Percentiles rank a stretch among this genome's conserved stretches.
Conservation (phyloP, 768 basidiomycete genomes). For the Galerina sulciceps region DNA sequence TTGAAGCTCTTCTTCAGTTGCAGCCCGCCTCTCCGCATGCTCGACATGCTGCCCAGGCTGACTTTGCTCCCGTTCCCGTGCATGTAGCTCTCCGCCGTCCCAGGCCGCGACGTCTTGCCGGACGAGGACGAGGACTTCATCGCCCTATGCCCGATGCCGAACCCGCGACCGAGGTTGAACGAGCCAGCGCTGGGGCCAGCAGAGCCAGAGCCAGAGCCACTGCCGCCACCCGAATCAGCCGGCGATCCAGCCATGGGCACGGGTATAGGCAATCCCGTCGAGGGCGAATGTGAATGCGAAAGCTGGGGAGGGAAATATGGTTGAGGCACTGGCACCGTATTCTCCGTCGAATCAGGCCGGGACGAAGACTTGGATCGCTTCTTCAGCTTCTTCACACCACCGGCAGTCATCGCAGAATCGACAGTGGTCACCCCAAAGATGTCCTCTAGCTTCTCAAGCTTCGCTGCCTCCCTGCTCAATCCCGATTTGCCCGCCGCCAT, state of each 20-base stretch:
- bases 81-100: slow-evolving; percentile 6
- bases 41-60: not conserved
- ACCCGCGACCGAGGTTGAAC: no score
- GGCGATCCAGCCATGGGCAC: not conserved
- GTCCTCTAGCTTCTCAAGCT: slow-evolving; percentile 4
- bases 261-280: not conserved
- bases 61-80: not conserved
- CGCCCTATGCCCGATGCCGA: not conserved
- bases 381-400: slow-evolving; percentile 4
- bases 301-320: not conserved
- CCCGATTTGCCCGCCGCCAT: slow-evolving; percentile 1
- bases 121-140: not conserved
- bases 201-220: no score
- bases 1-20: slow-evolving; percentile 26
- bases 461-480: not conserved
- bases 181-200: no score
- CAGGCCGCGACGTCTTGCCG: slow-evolving; percentile 5
- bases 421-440: not conserved
- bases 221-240: not conserved
- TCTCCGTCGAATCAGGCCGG: not conserved
- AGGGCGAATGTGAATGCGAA: not conserved
- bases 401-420: not conserved
- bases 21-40: slow-evolving; percentile 3
- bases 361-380: slow-evolving; percentile 12
- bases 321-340: not conserved